Evolutionary conservation across 1,284 basidiomycete species (phyloP), one percentile per base, ranked within the genome.

Genomic region (Cryptococcus sp.): DNA sequence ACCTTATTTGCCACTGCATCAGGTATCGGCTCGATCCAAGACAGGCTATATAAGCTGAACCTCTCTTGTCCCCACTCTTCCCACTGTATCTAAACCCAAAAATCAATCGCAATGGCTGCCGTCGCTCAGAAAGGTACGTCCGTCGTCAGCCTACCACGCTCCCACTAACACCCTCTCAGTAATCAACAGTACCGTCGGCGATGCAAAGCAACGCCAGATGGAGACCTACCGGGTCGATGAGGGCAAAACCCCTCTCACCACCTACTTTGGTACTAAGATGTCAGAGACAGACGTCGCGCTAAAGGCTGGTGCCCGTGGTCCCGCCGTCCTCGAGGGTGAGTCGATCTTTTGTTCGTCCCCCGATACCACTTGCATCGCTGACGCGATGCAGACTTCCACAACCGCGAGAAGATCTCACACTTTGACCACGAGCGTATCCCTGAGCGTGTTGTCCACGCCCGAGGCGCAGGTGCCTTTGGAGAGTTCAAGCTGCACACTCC

Each of bases 351-450:
- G 22, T 53, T 46, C 56, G n/a, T 40, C 44, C 11, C 2, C 22
- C 41, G 22, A 44, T 45, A 23, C 25, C 26, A 22, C 44, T 46
- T 26, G 11, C 29, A 34, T 13, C 22, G 46, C 13, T 3, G 40
- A 41, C 38, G 38, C 44, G 39, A n/a, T 38, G 13, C 44, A 67
- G 73, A 76, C 59, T 67, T 69, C 56, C 76, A 78, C 66, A 73
- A 73, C 59, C 61, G 76, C 43, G 76, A 78, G 62, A 74, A 89
- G 76, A 84, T 89, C 37, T 83, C 84, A 54, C 83, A 86, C 29
- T 91, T 91, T 68, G 88, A 89, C 72, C 89, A 90, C 67, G 89
- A 91, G 73, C 86, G 89, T 41, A 91, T 92, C 56, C 89, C 89
- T n/a, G 89, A 88, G 79, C 86, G 84, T 44, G 76, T 73, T 3